Evolutionary conservation across 1,284 basidiomycete genomes (phyloP), one percentile per base, ranked within the genome.

Genomic region (Taiwanofungus camphoratus): DNA sequence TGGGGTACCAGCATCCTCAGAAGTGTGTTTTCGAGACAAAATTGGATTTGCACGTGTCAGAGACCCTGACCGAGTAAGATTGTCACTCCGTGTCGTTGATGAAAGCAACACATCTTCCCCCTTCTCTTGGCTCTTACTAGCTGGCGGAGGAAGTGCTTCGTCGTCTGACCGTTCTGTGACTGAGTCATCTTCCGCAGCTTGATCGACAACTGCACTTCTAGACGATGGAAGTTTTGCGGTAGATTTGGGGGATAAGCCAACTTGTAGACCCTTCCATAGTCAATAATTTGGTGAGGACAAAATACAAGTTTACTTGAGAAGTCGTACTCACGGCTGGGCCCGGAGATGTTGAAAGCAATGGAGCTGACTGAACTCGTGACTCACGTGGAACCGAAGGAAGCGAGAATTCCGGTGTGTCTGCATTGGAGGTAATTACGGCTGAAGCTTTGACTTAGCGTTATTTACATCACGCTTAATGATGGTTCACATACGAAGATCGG

Each of bases 401-500:
- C n/a, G n/a, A n/a, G n/a, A n/a, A n/a, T n/a, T n/a, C n/a, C n/a
- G n/a, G n/a, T n/a, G n/a, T n/a, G n/a, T n/a, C n/a, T n/a, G n/a
- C n/a, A n/a, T n/a, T n/a, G n/a, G n/a, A n/a, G n/a, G n/a, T n/a
- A n/a, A n/a, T n/a, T n/a, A n/a, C n/a, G n/a, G n/a, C n/a, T n/a
- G n/a, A n/a, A n/a, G n/a, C n/a, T n/a, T n/a, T n/a, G n/a, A n/a
- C n/a, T n/a, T n/a, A n/a, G n/a, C n/a, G n/a, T n/a, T n/a, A n/a
- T n/a, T n/a, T n/a, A n/a, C n/a, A n/a, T n/a, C n/a, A n/a, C n/a
- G n/a, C n/a, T n/a, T n/a, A n/a, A n/a, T n/a, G n/a, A n/a, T n/a
- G n/a, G n/a, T n/a, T n/a, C 20, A 70, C 82, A 63, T 54, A 87
- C 84, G 82, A 53, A 76, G 71, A 41, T 79, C 73, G 46, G 73